Evolutionary conservation across 2,329 filamentous ascomycete species (phyloP), one percentile per base, ranked within the genome.

Genomic region (Myriosclerotinia scirpicola): DNA sequence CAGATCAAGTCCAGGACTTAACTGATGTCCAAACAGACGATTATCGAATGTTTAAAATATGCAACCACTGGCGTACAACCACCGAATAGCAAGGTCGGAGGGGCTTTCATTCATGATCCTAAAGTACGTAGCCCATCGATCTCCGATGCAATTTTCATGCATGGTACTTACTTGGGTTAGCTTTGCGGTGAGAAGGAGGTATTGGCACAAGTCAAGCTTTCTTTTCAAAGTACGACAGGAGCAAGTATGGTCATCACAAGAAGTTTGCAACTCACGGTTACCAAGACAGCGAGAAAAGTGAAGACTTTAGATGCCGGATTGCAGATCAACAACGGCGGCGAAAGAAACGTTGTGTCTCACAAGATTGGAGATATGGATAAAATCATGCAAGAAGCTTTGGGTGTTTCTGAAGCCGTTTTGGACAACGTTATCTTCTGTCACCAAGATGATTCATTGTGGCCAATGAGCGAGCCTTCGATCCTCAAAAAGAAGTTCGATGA

Each of bases 11-110:
- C 3, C 1, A 26, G 12, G 11, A 7, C 14, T 53, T 38, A 36
- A 44, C 48, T 22, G 1, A 50, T 12, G 8, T 20, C 60, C 30
- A 36, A 46, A n/a, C 66, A 85, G 81, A 98, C 95, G 67, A 97
- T 99, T 76, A 99, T 99, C 79, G 95, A 99, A 79, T 96, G 93
- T 77, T 90, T 99, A 75, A 97, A 97, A 77, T 99, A 97, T 87
- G 93, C 92, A 63, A 97, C 96, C 22, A 97, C 93, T 9, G 96
- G 95, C 66, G 91, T 96, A 75, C 85, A 96, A 58, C 95, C 95
- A 1, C 92, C 95, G 42, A 97, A 97, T 81, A 93, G 89, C 76
- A 87, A 85, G 81, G 90, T 89, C 72, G 90, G 90, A 38, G 93
- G 93, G 42, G 93, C 94, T 60, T 99, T 98, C 77, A 92, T 99